Evolutionary conservation across 345 rosid species (phyloP), one percentile per base, ranked within the genome.

Genomic region (Euclidium syriacum): DNA sequence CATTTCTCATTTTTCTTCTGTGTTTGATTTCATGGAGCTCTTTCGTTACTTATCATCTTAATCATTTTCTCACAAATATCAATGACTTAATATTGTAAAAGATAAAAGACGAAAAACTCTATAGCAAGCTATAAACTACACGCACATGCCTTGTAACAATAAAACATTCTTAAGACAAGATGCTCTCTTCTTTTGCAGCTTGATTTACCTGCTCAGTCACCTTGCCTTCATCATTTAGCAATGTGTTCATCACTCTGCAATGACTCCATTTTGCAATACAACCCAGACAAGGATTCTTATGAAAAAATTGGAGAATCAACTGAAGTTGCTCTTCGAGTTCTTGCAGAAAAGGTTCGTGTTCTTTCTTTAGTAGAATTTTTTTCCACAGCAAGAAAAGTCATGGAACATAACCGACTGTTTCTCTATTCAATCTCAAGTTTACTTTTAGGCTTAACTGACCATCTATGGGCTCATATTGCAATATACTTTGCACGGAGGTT

Each of bases 261-360:
- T 43, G 99, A 87, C 70, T 94, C 99, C 65, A 70, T 84, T 53
- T 76, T 94, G 71, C 99, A 90, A 73, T 94, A 94, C 75, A 94
- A 94, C 79, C 97, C 95, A 47, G 99, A 94, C 65, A 90, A 87
- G 54, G 88, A 83, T 39, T 78, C 65, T 58, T 90, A 85, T 63
- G 99, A 94, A 77, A 94, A 94, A 70, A 94, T 94, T 67, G 99
- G 99, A 51, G 97, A 94, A 79, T 86, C 99, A 62, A 94, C 99
- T 67, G 99, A 94, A 85, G 99, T 94, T 63, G 99, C 99, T 46
- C 83, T 94, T 35, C 92, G 97, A 24, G 96, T 87, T 61, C 80
- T 94, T 70, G 87, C 83, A 43, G 99, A 94, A 76, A 94, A 94
- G 99, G 99, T 90, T 67, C 62, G 77, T 70, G 41, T 15, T 40